These are phyloP conservation scores for Blastosporella zonata DNA, from an alignment of 1,284 basidiomycete species.

Conservation along the genomic window DNA sequence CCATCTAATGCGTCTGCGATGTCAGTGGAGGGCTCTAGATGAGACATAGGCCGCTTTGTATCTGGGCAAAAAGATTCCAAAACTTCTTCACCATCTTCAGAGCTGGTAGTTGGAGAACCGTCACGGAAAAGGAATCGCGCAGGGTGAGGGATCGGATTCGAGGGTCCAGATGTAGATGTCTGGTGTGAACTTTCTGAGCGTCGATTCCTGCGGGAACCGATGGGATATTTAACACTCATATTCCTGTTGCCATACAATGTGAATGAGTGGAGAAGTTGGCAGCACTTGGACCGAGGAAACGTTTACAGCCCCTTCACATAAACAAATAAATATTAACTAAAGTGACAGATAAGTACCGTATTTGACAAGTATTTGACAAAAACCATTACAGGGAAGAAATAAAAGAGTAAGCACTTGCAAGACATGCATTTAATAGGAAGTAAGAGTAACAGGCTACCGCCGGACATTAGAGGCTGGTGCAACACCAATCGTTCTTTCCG, in stretches of 20 bases:
- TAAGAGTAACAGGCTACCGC: too few relatives aligned
- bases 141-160: too few relatives aligned
- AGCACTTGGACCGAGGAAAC: too few relatives aligned
- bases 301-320: too few relatives aligned
- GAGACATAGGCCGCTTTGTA: slow-evolving; percentile 14
- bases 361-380: too few relatives aligned
- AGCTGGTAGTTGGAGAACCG: not conserved
- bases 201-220: slow-evolving; percentile 9
- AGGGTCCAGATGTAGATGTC: not conserved
- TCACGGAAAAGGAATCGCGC: slow-evolving; percentile 32
- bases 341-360: too few relatives aligned
- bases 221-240: slow-evolving; percentile 34
- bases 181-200: not conserved
- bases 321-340: too few relatives aligned
- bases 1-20: slow-evolving; percentile 17
- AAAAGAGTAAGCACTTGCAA: too few relatives aligned
- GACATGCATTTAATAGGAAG: too few relatives aligned
- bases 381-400: too few relatives aligned
- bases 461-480: too few relatives aligned
- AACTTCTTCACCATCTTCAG: not conserved
- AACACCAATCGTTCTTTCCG: not conserved
- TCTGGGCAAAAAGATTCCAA: not conserved
- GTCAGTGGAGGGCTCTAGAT: slow-evolving; percentile 20
- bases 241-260: slow-evolving; percentile 1
- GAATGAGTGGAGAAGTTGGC: not conserved